Evolutionary conservation across 495 filamentous ascomycete genomes (phyloP), one percentile per base, ranked within the genome.

Genomic region (Penicillium bovifimosum): DNA sequence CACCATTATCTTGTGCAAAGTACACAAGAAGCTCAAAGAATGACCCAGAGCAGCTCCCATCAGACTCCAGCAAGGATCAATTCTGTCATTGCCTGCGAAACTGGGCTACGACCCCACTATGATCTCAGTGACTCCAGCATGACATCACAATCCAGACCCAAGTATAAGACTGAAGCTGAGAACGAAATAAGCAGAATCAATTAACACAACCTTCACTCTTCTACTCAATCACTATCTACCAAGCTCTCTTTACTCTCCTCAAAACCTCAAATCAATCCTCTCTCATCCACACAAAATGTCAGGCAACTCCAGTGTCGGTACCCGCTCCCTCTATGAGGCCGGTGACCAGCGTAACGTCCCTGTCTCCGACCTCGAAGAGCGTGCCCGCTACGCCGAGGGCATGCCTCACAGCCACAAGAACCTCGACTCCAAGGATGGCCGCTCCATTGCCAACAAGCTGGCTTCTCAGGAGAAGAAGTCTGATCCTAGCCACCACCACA

Each of bases 391-490:
- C 72, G 69, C 87, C 41, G 86, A 91, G 69, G 88, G 87, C 26
- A 65, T 80, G 59, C 58, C 72, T 14, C 68, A 84, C 53, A 84
- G 83, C 57, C 87, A 95, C 64, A 70, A 75, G 28, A 76, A 80
- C 32, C 79, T 81, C 48, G 88, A 92, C 58, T 84, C 88, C 14
- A 92, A 95, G 79, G 88, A 92, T 62, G 70, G 88, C 60, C 79
- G 89, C 58, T 80, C 86, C 27, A 91, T 95, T 57, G 85, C 84
- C 55, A 90, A 91, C 76, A 85, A 81, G 61, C 76, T 90, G 26
- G 86, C 75, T 7, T 77, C 81, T 9, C 84, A 87, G 58, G 51
- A 38, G 66, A 73, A 55, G 64, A 80, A 72, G 59, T 24, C 41
- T 18, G 57, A 71, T 26, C 33, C 64, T 44, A 52, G 51, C 8